Conservation (phyloP, 305 asterid genomes). For the Andrographis paniculata region DNA sequence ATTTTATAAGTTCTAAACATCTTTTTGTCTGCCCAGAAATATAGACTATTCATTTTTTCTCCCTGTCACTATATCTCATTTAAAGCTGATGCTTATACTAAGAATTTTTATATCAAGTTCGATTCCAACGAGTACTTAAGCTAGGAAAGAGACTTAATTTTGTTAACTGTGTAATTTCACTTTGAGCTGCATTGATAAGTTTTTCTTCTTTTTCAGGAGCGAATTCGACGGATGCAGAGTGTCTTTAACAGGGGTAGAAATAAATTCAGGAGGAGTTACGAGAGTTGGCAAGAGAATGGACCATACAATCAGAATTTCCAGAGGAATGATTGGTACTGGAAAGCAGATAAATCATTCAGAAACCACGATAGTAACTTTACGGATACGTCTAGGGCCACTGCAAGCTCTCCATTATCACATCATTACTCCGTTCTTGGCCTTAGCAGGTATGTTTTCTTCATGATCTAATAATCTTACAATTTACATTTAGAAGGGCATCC, state of each 20-base stretch:
- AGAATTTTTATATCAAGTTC: neutral
- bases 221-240: constrained; percentile 89
- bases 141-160: neutral
- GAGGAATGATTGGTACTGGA: constrained; percentile 97
- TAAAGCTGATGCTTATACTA: neutral
- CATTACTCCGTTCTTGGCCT: constrained; percentile 93
- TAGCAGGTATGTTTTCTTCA: constrained; percentile 62
- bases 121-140: neutral
- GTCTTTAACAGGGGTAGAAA: constrained; percentile 84
- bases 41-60: too few species aligned
- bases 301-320: constrained; percentile 75
- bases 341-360: constrained; percentile 53
- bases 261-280: constrained; percentile 58
- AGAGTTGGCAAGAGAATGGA: constrained; percentile 78
- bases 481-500: too few species aligned
- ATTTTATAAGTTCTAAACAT: constrained; percentile 7
- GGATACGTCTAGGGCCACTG: constrained; percentile 42
- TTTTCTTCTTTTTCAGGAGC: constrained; percentile 50
- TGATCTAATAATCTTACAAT: too few species aligned
- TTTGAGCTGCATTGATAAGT: neutral
- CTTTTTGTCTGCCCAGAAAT: too few species aligned
- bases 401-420: constrained; percentile 51
- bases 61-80: neutral
- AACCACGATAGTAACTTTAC: constrained; percentile 38
- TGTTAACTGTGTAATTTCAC: neutral